Conservation (phyloP, 2,329 filamentous ascomycete genomes). For the Curvularia eragrostidis region DNA sequence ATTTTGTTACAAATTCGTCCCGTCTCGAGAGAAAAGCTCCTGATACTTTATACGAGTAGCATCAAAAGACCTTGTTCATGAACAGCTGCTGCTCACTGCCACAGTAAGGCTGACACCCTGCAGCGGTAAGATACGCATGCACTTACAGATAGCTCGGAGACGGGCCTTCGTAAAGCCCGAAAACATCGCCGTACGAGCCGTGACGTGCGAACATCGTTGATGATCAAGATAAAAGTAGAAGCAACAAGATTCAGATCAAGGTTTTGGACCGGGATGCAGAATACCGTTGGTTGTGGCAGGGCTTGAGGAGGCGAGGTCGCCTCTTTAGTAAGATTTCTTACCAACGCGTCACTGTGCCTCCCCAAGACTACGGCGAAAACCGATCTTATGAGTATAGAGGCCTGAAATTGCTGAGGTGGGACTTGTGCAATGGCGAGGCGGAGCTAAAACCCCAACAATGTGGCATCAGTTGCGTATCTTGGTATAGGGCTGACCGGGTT, state of each 20-base stretch:
- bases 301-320: conserved; percentile 13
- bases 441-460: conserved; percentile 17
- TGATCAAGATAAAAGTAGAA: conserved; percentile 17
- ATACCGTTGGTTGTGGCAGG: conserved; percentile 12
- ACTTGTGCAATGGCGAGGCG: conserved; percentile 26
- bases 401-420: conserved; percentile 26
- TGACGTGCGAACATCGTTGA: conserved; percentile 24
- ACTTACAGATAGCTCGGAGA: conserved; percentile 27
- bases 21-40: conserved; percentile 6
- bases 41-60: conserved; percentile 19
- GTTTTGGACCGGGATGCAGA: conserved; percentile 15
- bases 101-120: conserved; percentile 22
- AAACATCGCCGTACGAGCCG: conserved; percentile 16
- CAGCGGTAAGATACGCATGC: conserved; percentile 3
- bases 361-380: conserved; percentile 14
- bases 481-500: conserved; percentile 33
- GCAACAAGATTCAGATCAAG: conserved; percentile 13
- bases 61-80: conserved; percentile 6
- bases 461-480: conserved; percentile 23
- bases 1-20: conserved; percentile 1
- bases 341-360: conserved; percentile 2
- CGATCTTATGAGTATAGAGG: conserved; percentile 15
- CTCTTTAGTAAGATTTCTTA: conserved; percentile 16
- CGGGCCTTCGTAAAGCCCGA: conserved; percentile 20
- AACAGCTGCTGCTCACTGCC: conserved; percentile 23